Evolutionary conservation across 2,329 filamentous ascomycete species (phyloP).

Genomic region (Colletotrichum sp.): DNA sequence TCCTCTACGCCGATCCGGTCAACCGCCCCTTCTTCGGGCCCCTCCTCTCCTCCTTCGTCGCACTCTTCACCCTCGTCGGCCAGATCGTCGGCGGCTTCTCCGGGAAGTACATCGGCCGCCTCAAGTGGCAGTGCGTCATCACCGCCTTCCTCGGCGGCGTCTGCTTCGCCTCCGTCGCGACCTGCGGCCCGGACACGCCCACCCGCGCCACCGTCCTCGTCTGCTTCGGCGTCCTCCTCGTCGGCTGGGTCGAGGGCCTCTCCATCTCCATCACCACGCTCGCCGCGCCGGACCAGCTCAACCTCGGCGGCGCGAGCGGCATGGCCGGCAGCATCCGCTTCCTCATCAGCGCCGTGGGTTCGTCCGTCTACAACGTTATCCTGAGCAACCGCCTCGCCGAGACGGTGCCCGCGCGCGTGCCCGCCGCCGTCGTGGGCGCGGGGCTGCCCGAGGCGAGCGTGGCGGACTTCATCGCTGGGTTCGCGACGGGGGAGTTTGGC

Average conservation of each 20-base stretch:
- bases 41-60: conserved; percentile 31
- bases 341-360: conserved; percentile 35
- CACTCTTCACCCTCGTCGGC: conserved; percentile 31
- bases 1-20: conserved; percentile 31
- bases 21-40: conserved; percentile 25
- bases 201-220: conserved; percentile 31
- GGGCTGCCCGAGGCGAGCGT: conserved; percentile 40
- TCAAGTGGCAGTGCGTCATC: conserved; percentile 37
- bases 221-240: conserved; percentile 35
- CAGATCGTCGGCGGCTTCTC: conserved; percentile 30
- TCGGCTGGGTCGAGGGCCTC: conserved; percentile 39
- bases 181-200: conserved; percentile 30
- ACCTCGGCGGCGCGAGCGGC: conserved; percentile 38
- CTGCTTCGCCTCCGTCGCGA: conserved; percentile 34
- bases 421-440: conserved; percentile 36
- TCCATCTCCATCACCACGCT: conserved; percentile 39
- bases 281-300: conserved; percentile 35
- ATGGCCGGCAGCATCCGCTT: conserved; percentile 41
- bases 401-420: conserved; percentile 34
- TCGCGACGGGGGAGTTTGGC: conserved; percentile 32
- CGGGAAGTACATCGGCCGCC: conserved; percentile 30
- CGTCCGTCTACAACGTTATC: conserved; percentile 38
- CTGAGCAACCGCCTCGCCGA: conserved; percentile 35
- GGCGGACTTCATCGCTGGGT: conserved; percentile 35
- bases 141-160: conserved; percentile 30